These are phyloP conservation scores for Nemania sp. DNA, from an alignment of 2,329 filamentous ascomycete species.

Conservation along the genomic window DNA sequence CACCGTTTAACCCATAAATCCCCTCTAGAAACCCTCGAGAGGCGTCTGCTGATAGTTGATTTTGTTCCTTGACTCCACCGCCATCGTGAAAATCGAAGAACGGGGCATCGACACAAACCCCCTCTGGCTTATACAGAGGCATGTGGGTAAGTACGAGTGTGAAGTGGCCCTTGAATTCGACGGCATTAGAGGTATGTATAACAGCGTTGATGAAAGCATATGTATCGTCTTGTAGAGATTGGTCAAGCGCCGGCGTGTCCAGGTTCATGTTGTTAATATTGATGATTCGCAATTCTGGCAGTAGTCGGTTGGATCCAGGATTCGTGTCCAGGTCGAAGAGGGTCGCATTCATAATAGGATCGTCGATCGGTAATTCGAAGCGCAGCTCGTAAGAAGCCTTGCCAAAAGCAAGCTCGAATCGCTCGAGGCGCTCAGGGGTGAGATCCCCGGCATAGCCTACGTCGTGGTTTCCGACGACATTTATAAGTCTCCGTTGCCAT, in stretches of 20 bases:
- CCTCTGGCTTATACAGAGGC: slow-evolving; percentile 84
- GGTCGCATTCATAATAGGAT: slow-evolving; percentile 55
- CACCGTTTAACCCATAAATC: slow-evolving; percentile 80
- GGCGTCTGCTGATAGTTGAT: slow-evolving; percentile 81
- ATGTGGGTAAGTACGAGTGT: slow-evolving; percentile 93
- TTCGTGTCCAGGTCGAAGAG: slow-evolving; percentile 58
- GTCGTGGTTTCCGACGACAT: slow-evolving; percentile 95
- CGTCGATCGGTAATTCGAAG: slow-evolving; percentile 69
- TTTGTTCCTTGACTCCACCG: slow-evolving; percentile 88
- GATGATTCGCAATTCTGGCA: slow-evolving; percentile 81
- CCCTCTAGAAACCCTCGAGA: slow-evolving; percentile 84
- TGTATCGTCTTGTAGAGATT: slow-evolving; percentile 77
- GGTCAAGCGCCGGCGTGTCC: slow-evolving; percentile 80
- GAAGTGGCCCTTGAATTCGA: slow-evolving; percentile 73
- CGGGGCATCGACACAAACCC: slow-evolving; percentile 85
- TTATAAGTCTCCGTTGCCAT: slow-evolving; percentile 86
- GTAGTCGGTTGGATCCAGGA: slow-evolving; percentile 60
- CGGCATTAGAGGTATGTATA: slow-evolving; percentile 71
- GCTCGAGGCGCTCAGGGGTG: slow-evolving; percentile 76
- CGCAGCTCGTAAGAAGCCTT: slow-evolving; percentile 90
- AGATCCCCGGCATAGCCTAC: slow-evolving; percentile 96
- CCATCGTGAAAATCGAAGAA: slow-evolving; percentile 82
- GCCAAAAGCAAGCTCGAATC: slow-evolving; percentile 89
- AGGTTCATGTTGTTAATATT: slow-evolving; percentile 95
- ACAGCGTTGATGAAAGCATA: slow-evolving; percentile 81